Conservation (phyloP, 2,329 filamentous ascomycete species). For the Dryadomyces quercus-mongolicae region DNA sequence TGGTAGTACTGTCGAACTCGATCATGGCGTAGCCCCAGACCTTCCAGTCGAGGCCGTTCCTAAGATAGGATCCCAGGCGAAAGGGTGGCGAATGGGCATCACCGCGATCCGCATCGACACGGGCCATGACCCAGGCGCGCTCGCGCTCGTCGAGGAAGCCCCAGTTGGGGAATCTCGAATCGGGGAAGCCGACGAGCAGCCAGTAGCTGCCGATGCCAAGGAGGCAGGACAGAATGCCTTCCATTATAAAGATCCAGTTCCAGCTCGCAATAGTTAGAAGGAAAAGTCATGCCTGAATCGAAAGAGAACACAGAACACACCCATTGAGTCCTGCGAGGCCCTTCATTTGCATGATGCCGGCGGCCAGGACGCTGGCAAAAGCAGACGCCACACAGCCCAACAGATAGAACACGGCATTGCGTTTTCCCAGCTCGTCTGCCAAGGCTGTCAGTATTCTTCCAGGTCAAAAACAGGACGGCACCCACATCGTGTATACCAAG, state of each 20-base stretch:
- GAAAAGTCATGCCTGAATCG: neutral
- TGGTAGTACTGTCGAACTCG: constrained; percentile 55
- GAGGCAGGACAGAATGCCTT: constrained; percentile 40
- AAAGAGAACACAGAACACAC: too few relatives aligned
- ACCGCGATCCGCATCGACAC: constrained; percentile 44
- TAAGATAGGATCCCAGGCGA: constrained; percentile 31
- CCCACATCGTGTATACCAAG: constrained; percentile 58
- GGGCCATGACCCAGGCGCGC: constrained; percentile 36
- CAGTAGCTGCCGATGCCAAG: constrained; percentile 40
- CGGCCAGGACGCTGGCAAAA: constrained; percentile 57
- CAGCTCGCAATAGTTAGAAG: constrained; percentile 28
- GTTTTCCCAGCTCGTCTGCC: constrained; percentile 53
- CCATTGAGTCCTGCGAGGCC: constrained; percentile 35
- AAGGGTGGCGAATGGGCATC: constrained; percentile 44
- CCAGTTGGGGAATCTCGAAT: constrained; percentile 38
- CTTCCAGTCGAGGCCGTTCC: constrained; percentile 37
- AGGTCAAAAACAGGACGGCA: neutral
- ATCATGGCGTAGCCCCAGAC: constrained; percentile 51
- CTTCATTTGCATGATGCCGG: constrained; percentile 53
- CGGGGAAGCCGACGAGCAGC: constrained; percentile 52
- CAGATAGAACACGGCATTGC: constrained; percentile 58
- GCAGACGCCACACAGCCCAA: constrained; percentile 54
- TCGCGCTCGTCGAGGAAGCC: constrained; percentile 40
- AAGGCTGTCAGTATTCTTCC: neutral
- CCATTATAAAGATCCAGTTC: constrained; percentile 55